These are phyloP conservation scores for Penicillium verhagenii DNA, from an alignment of 495 filamentous ascomycete species.

Conservation along the genomic window DNA sequence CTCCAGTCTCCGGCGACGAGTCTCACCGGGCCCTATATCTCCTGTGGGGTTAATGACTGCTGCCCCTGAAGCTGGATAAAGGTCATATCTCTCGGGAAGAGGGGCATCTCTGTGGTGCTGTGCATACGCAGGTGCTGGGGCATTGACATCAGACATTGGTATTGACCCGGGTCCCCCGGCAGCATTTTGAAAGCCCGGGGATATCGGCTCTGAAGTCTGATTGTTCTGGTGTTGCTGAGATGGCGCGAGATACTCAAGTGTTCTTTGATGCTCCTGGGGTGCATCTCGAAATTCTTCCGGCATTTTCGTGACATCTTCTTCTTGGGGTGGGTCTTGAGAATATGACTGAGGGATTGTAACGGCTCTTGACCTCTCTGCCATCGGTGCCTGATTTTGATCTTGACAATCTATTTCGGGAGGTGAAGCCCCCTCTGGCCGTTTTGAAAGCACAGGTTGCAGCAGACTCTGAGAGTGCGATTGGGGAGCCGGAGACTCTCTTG, in stretches of 20 bases:
- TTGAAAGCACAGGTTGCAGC: neutral
- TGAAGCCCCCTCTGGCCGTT: slow-evolving; percentile 8
- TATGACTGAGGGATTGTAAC: neutral
- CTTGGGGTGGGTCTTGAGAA: neutral
- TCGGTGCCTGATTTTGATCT: neutral
- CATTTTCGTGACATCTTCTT: slow-evolving; percentile 2
- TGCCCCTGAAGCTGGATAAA: slow-evolving; percentile 21
- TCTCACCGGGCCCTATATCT: slow-evolving; percentile 46
- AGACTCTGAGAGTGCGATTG: too few species aligned
- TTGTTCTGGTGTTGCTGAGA: neutral
- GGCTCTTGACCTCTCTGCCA: too few species aligned
- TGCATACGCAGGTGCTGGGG: slow-evolving; percentile 37
- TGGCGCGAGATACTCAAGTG: neutral
- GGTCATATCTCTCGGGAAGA: slow-evolving; percentile 29
- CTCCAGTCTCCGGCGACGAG: slow-evolving; percentile 56
- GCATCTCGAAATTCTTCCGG: neutral
- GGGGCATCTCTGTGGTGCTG: slow-evolving; percentile 13
- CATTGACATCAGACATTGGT: slow-evolving; percentile 44
- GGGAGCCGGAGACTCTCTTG: neutral
- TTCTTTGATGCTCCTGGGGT: slow-evolving; percentile 8
- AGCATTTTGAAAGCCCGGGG: slow-evolving; percentile 41
- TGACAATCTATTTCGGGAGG: neutral
- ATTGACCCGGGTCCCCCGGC: slow-evolving; percentile 45
- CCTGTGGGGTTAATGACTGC: slow-evolving; percentile 25
- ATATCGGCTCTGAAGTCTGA: slow-evolving; percentile 34